Conservation (phyloP, 176 grass and related monocot genomes). For the Secale cereale region DNA sequence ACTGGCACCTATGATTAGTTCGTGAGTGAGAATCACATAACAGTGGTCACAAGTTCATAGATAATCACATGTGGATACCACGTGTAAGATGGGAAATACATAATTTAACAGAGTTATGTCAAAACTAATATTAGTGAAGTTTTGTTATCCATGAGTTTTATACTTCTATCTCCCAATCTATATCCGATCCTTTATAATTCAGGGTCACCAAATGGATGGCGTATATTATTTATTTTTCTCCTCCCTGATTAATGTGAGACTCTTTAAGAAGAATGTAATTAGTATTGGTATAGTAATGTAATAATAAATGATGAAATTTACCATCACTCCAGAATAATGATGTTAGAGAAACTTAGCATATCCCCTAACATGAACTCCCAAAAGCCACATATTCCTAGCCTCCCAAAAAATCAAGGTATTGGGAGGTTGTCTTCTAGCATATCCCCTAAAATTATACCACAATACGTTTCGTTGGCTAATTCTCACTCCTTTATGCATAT, state of each 20-base stretch:
- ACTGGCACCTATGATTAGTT: too few species aligned
- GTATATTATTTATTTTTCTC: not conserved
- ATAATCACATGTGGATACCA: too few species aligned
- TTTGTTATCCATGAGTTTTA: too few species aligned
- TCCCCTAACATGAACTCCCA: not conserved
- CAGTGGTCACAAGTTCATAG: too few species aligned
- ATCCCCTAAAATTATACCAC: not conserved
- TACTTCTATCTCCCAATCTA: too few species aligned
- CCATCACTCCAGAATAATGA: not conserved
- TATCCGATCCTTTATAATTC: not conserved
- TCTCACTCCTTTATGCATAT: not conserved
- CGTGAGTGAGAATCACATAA: too few species aligned
- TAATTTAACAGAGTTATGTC: too few species aligned
- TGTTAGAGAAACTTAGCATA: not conserved
- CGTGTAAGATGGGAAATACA: too few species aligned
- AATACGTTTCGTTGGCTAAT: not conserved
- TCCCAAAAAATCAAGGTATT: not conserved
- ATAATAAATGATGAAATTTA: not conserved
- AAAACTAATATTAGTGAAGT: too few species aligned
- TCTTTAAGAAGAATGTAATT: not conserved
- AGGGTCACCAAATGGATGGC: not conserved
- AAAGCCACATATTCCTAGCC: not conserved
- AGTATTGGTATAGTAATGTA: not conserved
- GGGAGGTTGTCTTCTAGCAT: not conserved
- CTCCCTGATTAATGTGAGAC: not conserved